These are phyloP conservation scores for Pisolithus microcarpus DNA, from an alignment of 768 basidiomycete species.

Conservation along the genomic window DNA sequence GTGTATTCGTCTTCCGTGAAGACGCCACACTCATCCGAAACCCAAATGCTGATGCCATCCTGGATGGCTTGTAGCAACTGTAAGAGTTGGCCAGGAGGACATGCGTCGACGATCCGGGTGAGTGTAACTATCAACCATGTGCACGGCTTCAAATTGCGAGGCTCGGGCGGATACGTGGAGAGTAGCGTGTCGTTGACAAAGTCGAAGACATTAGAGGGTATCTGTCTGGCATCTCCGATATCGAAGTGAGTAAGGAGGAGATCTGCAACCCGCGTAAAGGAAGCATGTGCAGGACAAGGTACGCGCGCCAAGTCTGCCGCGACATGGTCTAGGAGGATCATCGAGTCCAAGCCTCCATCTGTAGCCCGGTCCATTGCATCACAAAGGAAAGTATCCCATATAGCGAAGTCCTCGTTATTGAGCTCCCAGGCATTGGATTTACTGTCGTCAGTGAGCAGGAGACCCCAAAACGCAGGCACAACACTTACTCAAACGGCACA, in stretches of 20 bases:
- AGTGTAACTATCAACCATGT: constrained; percentile 60
- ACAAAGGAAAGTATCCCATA: constrained; percentile 55
- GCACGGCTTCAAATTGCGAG: constrained; percentile 43
- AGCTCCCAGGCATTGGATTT: constrained; percentile 45
- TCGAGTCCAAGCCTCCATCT: constrained; percentile 52
- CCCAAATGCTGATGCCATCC: constrained; percentile 54
- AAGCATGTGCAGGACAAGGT: constrained; percentile 32
- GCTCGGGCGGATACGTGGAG: constrained; percentile 60
- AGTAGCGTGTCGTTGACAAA: constrained; percentile 55
- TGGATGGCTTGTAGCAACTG: constrained; percentile 42
- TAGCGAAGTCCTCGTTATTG: constrained; percentile 42
- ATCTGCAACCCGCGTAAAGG: constrained; percentile 53
- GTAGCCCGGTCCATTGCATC: constrained; percentile 47
- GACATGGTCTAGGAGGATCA: constrained; percentile 49
- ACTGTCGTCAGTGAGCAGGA: constrained; percentile 18
- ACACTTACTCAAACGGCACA: constrained; percentile 56
- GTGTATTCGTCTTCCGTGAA: constrained; percentile 50
- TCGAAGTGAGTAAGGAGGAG: constrained; percentile 50
- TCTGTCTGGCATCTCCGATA: constrained; percentile 40
- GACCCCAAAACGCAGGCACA: constrained; percentile 2
- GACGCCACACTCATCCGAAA: constrained; percentile 48
- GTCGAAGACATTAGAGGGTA: constrained; percentile 49
- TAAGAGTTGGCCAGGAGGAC: constrained; percentile 42
- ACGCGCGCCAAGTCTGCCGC: constrained; percentile 40
- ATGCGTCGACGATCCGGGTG: constrained; percentile 45